phyloP scores from a whole-genome alignment of 371 early-diverging fungal genomes.

The Apophysomyces variabilis region DNA sequence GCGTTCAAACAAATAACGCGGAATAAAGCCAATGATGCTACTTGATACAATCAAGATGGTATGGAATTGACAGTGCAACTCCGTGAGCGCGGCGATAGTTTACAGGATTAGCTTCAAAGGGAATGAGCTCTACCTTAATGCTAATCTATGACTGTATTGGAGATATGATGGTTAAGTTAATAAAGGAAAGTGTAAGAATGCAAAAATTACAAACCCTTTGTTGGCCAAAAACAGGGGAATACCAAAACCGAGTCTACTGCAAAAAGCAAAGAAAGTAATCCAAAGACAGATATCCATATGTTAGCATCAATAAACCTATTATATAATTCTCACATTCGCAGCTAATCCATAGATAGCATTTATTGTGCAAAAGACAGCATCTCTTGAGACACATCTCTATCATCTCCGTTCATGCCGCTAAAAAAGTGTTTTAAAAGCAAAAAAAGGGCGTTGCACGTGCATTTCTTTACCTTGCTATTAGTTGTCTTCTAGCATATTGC shows the following conservation, averaged over 20 bases:
- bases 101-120: too few relatives aligned
- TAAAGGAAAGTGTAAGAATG: too few relatives aligned
- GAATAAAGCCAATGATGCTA: too few relatives aligned
- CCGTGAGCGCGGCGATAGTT: too few relatives aligned
- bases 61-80: too few relatives aligned
- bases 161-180: too few relatives aligned
- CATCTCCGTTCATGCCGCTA: not conserved
- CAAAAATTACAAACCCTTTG: too few relatives aligned
- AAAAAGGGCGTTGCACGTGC: not conserved
- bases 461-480: not conserved
- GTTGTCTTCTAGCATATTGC: not conserved
- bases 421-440: not conserved
- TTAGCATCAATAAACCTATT: not conserved
- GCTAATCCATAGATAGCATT: not conserved
- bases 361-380: not conserved
- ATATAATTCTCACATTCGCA: not conserved
- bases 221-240: too few relatives aligned
- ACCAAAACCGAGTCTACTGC: not conserved
- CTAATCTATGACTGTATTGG: too few relatives aligned
- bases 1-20: too few relatives aligned
- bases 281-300: not conserved
- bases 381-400: not conserved
- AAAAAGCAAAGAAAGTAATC: not conserved
- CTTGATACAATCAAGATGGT: too few relatives aligned
- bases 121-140: too few relatives aligned